Evolutionary conservation across 1,284 basidiomycete genomes (phyloP), one percentile per base, ranked within the genome.

Genomic region (Chalciporus sp.): DNA sequence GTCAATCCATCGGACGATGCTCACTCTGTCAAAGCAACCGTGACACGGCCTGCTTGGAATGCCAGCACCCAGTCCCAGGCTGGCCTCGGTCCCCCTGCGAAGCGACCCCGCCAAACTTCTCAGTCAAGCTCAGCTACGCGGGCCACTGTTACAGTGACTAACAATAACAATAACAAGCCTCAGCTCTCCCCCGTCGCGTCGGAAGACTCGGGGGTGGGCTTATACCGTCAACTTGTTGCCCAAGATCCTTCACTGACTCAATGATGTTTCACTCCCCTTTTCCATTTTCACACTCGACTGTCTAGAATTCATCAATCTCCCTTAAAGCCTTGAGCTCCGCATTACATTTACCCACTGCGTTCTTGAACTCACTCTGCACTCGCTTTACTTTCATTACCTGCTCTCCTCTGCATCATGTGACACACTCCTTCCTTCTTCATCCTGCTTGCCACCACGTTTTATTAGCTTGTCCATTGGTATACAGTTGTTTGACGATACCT

Each of bases 131-230:
- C 79, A 17, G 71, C 74, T 11, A 67, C 70, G 1, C 61, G 51
- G 28, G 68, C 52, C 33, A 58, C 62, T 4, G 50, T 64, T 31
- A 65, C 57, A 28, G 42, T 62, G 12, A 65, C 55, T 20, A 49
- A 3, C 33, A 40, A 53, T 20, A 49, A 3, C 33, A 40, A 53
- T 42, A 72, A 74, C 47, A 88, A 87, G 68, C 70, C 75, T 31
- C 74, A 88, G 29, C 74, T 81, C 16, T 90, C 88, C 9, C 88
- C 89, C 54, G 86, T 86, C 31, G 88, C 85, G n/a, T 90, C 87
- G 39, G 89, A 92, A 67, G 89, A 92, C 69, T 92, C 90, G 51
- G 88, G 87, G 59, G 87, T 92, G 61, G 88, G 86, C 58, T 70
- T 92, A 64, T 90, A 91, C 74, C 84, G 87, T 55, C 86, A 89